Percentiles rank a stretch among this genome's conserved stretches.
These are phyloP conservation scores for Leccinum uliginosum DNA, from an alignment of 768 basidiomycete genomes.

Conservation along the genomic window DNA sequence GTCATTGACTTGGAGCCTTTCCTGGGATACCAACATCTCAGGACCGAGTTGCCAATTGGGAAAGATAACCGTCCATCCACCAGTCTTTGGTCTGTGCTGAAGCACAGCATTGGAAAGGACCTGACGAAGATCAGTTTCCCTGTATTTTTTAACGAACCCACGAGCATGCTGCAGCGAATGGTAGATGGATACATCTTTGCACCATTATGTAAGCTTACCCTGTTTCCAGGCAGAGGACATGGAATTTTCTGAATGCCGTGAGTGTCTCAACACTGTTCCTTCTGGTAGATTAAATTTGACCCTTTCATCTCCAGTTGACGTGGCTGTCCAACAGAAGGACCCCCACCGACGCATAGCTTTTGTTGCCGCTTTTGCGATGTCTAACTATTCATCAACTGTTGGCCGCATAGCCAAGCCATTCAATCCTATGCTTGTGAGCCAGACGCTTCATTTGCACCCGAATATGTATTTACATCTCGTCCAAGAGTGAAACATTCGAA, in stretches of 20 bases:
- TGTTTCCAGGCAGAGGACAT: conserved; percentile 77
- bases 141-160: conserved; percentile 90
- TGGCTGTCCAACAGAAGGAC: conserved; percentile 72
- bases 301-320: conserved; percentile 58
- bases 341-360: conserved; percentile 82
- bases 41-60: conserved; percentile 56
- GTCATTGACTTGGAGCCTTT: conserved; percentile 46
- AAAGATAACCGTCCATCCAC: conserved; percentile 81
- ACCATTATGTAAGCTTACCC: background rate
- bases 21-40: conserved; percentile 61
- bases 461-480: background rate
- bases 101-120: conserved; percentile 94
- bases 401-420: conserved; percentile 97
- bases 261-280: conserved; percentile 29
- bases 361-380: conserved; percentile 96
- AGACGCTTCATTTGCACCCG: background rate
- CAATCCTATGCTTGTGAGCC: conserved; percentile 85
- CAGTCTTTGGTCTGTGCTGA: conserved; percentile 92
- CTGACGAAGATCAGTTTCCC: conserved; percentile 94
- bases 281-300: conserved; percentile 2
- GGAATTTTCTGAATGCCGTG: conserved; percentile 92
- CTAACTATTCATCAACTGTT: conserved; percentile 94
- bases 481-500: conserved; percentile 88
- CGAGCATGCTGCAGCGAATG: conserved; percentile 97
- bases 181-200: conserved; percentile 32